Evolutionary conservation across 371 early-diverging fungal species (phyloP), one percentile per base, ranked within the genome.

Genomic region (Mucor circinelloides): DNA sequence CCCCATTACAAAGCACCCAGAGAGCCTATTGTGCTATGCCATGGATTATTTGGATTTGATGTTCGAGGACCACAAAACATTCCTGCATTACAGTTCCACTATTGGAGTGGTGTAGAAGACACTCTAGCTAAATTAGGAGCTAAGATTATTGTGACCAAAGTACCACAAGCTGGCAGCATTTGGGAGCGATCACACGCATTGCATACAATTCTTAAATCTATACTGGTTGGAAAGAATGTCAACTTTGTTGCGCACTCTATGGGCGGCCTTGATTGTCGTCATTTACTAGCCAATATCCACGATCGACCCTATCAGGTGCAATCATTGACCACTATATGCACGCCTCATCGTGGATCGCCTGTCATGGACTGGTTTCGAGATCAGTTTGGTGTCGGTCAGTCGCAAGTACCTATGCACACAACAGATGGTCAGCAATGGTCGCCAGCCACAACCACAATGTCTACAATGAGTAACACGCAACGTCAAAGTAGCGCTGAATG

Each of bases 351-450:
- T 28, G 97, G 97, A 2, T 88, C 89, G 46, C 88, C 92, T 28
- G 90, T 96, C 73, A 95, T 95, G 94, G 95, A 95, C 79, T 95
- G 93, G 92, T 91, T 90, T 67, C 86, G 92, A 21, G 94, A 95
- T 70, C 80, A 89, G 48, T 72, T 94, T 27, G 89, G 91, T 10
- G 78, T 93, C 0, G 84, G 85, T 32, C 31, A 46, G 12, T 27
- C 34, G 19, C 57, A 64, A 31, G n/a, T 27, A 13, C 36, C 36
- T 3, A 5, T 28, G 15, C 13, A n/a, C 50, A n/a, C 56, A 17
- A 32, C 28, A 2, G 36, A 44, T 32, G 50, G 50, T 13, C 36
- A 36, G 25, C 21, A 56, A 25, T 57, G 46, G 64, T 27, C 59
- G 1, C 48, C 50, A 9, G 38, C 52, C n/a, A 32, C 48, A 12